phyloP scores from a whole-genome alignment of 371 early-diverging fungal genomes.

The Umbelopsis sp. region DNA sequence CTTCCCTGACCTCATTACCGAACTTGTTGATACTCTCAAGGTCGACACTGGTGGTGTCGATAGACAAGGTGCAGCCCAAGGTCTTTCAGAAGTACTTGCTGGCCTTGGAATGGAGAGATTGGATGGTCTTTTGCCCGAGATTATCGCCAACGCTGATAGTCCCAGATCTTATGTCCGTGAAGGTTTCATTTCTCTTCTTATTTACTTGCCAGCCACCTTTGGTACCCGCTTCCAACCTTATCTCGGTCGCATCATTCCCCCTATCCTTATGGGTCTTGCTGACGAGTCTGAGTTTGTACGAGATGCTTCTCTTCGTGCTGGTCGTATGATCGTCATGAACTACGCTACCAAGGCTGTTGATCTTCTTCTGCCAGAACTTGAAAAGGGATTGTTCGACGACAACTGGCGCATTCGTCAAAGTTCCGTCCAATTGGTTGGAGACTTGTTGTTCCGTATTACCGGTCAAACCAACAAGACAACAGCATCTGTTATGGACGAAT shows the following conservation, averaged over 20 bases:
- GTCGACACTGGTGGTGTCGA: slow-evolving; percentile 90
- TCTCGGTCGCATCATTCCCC: slow-evolving; percentile 83
- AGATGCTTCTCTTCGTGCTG: slow-evolving; percentile 88
- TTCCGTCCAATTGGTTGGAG: slow-evolving; percentile 94
- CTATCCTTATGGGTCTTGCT: slow-evolving; percentile 89
- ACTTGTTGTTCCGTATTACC: slow-evolving; percentile 89
- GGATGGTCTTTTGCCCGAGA: slow-evolving; percentile 89
- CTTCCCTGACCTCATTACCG: slow-evolving; percentile 90
- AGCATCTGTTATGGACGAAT: slow-evolving; percentile 48
- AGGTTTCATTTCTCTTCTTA: slow-evolving; percentile 92
- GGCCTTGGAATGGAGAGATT: slow-evolving; percentile 90
- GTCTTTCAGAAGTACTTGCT: slow-evolving; percentile 90
- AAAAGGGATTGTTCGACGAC: slow-evolving; percentile 86
- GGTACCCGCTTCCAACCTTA: slow-evolving; percentile 90
- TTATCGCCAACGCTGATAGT: slow-evolving; percentile 80
- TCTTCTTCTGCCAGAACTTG: slow-evolving; percentile 89
- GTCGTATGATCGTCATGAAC: slow-evolving; percentile 90
- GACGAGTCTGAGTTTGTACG: slow-evolving; percentile 96
- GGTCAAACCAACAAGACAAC: slow-evolving; percentile 70
- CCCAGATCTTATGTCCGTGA: slow-evolving; percentile 87
- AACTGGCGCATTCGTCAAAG: slow-evolving; percentile 97
- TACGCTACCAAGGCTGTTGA: slow-evolving; percentile 90
- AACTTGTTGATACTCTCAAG: slow-evolving; percentile 84
- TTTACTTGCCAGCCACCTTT: slow-evolving; percentile 95
- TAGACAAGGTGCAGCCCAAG: slow-evolving; percentile 97